phyloP scores from a whole-genome alignment of 2,329 filamentous ascomycete genomes.

The Fusarium annulatum region DNA sequence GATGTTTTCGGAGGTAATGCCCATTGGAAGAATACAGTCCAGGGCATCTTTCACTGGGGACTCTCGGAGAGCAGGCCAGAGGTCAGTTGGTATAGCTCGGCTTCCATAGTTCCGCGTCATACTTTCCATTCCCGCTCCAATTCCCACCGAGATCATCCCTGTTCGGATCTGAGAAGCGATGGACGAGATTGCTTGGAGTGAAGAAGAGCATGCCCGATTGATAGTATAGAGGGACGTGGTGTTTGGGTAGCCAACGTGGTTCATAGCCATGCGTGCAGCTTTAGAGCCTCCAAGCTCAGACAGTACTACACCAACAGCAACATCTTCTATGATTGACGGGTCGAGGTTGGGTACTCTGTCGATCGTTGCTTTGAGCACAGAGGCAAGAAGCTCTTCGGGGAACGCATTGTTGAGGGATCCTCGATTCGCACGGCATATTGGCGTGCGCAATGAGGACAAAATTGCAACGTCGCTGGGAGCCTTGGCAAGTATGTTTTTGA shows the following conservation, averaged over 20 bases:
- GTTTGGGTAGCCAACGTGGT: conserved; percentile 81
- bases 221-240: conserved; percentile 84
- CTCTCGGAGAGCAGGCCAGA: conserved; percentile 79
- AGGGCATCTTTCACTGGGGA: conserved; percentile 74
- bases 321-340: conserved; percentile 72
- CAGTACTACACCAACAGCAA: conserved; percentile 88
- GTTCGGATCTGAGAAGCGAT: conserved; percentile 79
- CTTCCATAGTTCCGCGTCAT: conserved; percentile 93
- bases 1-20: conserved; percentile 89
- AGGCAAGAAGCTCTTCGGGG: conserved; percentile 86
- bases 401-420: conserved; percentile 88
- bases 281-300: conserved; percentile 92
- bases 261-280: conserved; percentile 89
- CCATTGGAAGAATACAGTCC: conserved; percentile 96
- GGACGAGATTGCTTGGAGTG: conserved; percentile 79
- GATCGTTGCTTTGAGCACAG: conserved; percentile 60
- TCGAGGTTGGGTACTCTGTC: conserved; percentile 72
- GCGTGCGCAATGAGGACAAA: conserved; percentile 89
- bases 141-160: conserved; percentile 77
- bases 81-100: conserved; percentile 81
- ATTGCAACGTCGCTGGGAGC: conserved; percentile 85
- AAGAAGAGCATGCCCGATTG: conserved; percentile 86
- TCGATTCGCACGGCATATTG: conserved; percentile 84
- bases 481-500: conserved; percentile 71
- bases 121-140: conserved; percentile 93